Evolutionary conservation across 2,329 filamentous ascomycete species (phyloP).

Genomic region (Mycocentrospora acerina): DNA sequence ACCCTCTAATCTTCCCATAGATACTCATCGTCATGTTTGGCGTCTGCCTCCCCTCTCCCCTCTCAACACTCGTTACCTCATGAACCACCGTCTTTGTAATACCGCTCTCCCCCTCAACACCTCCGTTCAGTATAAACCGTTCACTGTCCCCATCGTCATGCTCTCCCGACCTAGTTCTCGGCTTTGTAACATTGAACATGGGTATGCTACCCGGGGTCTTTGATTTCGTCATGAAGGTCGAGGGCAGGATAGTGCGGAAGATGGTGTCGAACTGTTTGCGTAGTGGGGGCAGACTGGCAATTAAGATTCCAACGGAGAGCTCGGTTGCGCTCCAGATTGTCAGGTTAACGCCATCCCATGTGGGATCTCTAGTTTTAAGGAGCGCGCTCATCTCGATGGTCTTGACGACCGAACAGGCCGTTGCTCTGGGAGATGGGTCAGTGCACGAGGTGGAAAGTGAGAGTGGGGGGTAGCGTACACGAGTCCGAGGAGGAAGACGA

Average conservation of each 20-base stretch:
- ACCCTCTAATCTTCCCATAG: slow-evolving; percentile 8
- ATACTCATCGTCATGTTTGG: slow-evolving; percentile 3
- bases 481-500: slow-evolving; percentile 30
- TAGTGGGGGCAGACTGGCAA: slow-evolving; percentile 25
- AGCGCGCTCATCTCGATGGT: slow-evolving; percentile 22
- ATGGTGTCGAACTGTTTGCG: slow-evolving; percentile 29
- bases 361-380: slow-evolving; percentile 22
- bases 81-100: slow-evolving; percentile 25
- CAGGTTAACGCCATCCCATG: slow-evolving; percentile 27
- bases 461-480: slow-evolving; percentile 15
- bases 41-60: slow-evolving; percentile 1
- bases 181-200: slow-evolving; percentile 19
- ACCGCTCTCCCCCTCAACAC: slow-evolving; percentile 4
- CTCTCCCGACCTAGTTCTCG: slow-evolving; percentile 7
- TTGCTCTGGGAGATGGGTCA: slow-evolving; percentile 14
- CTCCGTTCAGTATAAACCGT: slow-evolving; percentile 16
- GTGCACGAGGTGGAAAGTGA: not conserved
- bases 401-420: slow-evolving; percentile 26
- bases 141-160: slow-evolving; percentile 25
- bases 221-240: slow-evolving; percentile 12
- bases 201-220: slow-evolving; percentile 13
- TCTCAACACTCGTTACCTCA: slow-evolving; percentile 17
- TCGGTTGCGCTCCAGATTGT: slow-evolving; percentile 26
- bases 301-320: slow-evolving; percentile 26
- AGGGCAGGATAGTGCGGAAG: slow-evolving; percentile 18